A percentile compares a stretch with the other conserved stretches of the same genome.
These are phyloP conservation scores for Apophysomyces trapeziformis DNA, from an alignment of 371 early-diverging fungal species.

Conservation along the genomic window DNA sequence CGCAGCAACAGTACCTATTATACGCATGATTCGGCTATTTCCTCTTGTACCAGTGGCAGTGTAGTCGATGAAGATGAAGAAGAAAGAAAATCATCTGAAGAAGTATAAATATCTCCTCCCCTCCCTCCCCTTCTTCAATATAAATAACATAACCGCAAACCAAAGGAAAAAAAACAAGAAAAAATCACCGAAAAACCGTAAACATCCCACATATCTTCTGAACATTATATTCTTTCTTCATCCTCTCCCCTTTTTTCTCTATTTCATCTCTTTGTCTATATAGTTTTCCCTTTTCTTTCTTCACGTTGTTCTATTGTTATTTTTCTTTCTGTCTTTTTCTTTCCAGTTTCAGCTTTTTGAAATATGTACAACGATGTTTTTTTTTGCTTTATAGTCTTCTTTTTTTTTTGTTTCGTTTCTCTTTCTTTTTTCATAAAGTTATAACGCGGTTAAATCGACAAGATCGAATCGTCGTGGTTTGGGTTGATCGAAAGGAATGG, in stretches of 20 bases:
- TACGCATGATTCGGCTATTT: constrained; percentile 20
- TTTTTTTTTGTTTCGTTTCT: not conserved
- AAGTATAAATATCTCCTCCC: not conserved
- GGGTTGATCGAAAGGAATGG: constrained; percentile 66
- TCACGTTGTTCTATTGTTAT: not conserved
- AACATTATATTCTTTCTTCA: not conserved
- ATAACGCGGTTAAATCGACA: constrained; percentile 62
- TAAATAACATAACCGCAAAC: too few species aligned
- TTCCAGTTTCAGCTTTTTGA: not conserved
- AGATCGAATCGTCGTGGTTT: constrained; percentile 76
- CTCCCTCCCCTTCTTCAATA: too few species aligned
- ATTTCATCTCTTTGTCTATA: not conserved
- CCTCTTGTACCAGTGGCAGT: constrained; percentile 17
- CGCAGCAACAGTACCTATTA: constrained; percentile 6
- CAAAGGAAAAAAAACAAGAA: too few species aligned
- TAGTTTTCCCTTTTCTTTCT: not conserved
- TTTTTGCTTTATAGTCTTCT: not conserved
- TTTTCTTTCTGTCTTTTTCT: constrained; percentile 5
- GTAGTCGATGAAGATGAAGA: constrained; percentile 5
- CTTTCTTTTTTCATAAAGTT: constrained; percentile 12
- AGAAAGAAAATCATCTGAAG: not conserved
- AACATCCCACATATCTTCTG: too few species aligned
- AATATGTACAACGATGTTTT: constrained; percentile 12
- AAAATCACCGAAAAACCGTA: too few species aligned
- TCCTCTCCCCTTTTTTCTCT: not conserved